Evolutionary conservation across 306 rosid species (phyloP).

Genomic region (Castanospermum australe): DNA sequence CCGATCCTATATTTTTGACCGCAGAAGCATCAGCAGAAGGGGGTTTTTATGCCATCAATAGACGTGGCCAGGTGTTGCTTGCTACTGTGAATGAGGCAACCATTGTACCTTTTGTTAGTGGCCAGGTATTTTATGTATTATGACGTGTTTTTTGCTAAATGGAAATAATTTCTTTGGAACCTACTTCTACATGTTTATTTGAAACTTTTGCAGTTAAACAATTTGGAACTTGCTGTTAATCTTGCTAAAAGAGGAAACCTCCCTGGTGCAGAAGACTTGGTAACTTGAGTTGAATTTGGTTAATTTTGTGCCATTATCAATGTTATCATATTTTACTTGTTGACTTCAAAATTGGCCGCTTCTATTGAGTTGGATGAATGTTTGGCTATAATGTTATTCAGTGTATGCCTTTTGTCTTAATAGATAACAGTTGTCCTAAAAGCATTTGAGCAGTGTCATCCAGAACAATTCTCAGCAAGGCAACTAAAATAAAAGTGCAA

Average conservation of each 20-base stretch:
- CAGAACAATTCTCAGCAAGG: not conserved
- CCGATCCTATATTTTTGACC: conserved; percentile 78
- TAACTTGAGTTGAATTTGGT: conserved; percentile 22
- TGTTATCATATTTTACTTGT: not conserved
- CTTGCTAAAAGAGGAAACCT: conserved; percentile 70
- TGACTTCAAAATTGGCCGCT: conserved; percentile 1
- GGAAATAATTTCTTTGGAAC: not conserved
- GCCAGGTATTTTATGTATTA: conserved; percentile 45
- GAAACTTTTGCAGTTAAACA: conserved; percentile 50
- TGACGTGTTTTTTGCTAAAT: not conserved
- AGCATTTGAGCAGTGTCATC: not conserved
- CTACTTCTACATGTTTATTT: not conserved
- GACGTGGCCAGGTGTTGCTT: conserved; percentile 73
- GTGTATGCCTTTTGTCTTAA: not conserved
- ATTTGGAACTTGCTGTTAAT: conserved; percentile 66
- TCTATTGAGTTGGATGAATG: not conserved
- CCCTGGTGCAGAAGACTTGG: conserved; percentile 69
- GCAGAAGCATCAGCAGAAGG: conserved; percentile 63
- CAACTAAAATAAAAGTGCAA: not conserved
- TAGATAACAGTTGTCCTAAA: not conserved
- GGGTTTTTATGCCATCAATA: conserved; percentile 60
- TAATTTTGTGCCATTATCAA: not conserved
- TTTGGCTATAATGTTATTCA: not conserved
- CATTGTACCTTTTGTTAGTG: conserved; percentile 59
- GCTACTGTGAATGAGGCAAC: conserved; percentile 69